Base-by-base conservation (phyloP, 805 yeast species). In the Hanseniaspora lachancei region DNA sequence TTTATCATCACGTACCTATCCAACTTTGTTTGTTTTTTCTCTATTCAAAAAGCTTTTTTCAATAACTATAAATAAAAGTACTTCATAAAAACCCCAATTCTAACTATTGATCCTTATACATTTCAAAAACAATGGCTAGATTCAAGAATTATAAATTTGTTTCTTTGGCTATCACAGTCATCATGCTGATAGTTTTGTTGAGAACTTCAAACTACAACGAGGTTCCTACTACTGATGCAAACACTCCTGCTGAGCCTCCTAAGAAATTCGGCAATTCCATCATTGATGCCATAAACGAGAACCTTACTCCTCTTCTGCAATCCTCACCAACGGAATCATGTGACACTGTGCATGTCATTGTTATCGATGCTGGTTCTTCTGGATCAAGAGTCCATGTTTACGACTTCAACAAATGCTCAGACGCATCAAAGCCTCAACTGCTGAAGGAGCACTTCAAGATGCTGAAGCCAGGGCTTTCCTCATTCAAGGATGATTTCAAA, bases 281-380 rank as follows among this genome's bases (percentile, higher is more conserved):
- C 12, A 23, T 54, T 18, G 32, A 38, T 24, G 35, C 38, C 5
- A 47, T 54, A 7, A 49, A 40, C 12, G 57, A 54, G 23, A 47
- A 41, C 32, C 13, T 47, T 9, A 44, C 42, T 12, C 52, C 57
- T 16, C 36, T 47, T 7, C 24, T 53, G 32, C 38, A 9, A 18
- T 15, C 44, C 2, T 24, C 55, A 18, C 7, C 49, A 57, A 60
- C 15, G 55, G 46, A 12, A 36, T 10, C 27, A 21, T 76, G 80
- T 63, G 64, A 59, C 3, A 68, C 69, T 49, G 73, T 78, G 29
- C 70, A 78, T 62, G 97, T 89, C 34, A 78, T 93, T 24, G 89
- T 93, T 96, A 75, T 93, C 57, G 99, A 93, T 73, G 98, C 98
- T 8, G 99, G 98, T 9, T 89, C 97, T 1, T 84, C 95, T 16